These are phyloP conservation scores for Penicillium polonicum DNA, from an alignment of 2,329 filamentous ascomycete species.

Conservation along the genomic window DNA sequence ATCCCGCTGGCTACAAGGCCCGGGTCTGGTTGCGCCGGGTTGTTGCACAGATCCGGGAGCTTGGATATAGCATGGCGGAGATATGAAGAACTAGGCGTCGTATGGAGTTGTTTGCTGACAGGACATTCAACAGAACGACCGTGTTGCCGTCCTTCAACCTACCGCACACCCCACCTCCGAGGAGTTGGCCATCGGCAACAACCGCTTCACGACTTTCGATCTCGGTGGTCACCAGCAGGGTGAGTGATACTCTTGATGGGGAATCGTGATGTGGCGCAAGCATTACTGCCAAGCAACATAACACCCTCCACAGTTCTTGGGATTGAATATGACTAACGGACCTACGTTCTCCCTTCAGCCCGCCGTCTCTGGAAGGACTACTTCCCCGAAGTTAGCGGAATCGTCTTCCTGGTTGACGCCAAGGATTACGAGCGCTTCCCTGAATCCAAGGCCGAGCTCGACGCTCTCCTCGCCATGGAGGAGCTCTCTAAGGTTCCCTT, in stretches of 20 bases:
- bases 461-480: conserved; percentile 94
- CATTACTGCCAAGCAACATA: not conserved
- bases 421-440: conserved; percentile 93
- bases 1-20: not conserved
- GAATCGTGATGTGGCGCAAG: not conserved
- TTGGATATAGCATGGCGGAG: not conserved
- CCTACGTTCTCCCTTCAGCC: conserved; percentile 50
- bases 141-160: conserved; percentile 84
- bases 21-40: not conserved
- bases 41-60: not conserved
- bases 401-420: conserved; percentile 96
- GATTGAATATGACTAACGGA: conserved; percentile 4
- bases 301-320: not conserved
- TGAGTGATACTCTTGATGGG: conserved; percentile 42
- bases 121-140: conserved; percentile 67
- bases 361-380: conserved; percentile 95
- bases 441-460: conserved; percentile 95
- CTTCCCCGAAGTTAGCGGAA: conserved; percentile 93
- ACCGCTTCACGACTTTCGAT: conserved; percentile 93
- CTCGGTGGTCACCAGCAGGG: conserved; percentile 91
- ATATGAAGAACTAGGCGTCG: not conserved
- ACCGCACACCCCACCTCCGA: conserved; percentile 91
- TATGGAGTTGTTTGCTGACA: conserved; percentile 3
- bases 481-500: conserved; percentile 95
- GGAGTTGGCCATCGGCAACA: conserved; percentile 88